Evolutionary conservation across 2,329 filamentous ascomycete genomes (phyloP), one percentile per base, ranked within the genome.

Genomic region (Colletotrichum spinosum): DNA sequence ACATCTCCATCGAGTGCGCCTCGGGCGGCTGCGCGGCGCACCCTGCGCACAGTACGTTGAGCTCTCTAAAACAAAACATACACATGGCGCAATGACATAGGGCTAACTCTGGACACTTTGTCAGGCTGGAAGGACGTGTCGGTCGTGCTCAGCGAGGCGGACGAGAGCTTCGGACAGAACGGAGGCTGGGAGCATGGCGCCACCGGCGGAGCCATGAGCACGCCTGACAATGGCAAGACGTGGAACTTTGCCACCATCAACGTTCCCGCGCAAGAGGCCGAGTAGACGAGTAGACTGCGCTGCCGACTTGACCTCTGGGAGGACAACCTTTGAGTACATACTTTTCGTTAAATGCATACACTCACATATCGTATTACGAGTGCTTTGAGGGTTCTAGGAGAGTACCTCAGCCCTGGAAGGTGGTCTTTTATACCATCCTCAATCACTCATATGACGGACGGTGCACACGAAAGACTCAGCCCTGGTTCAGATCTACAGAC

Each of bases 1-100:
- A 62, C 39, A 51, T 62, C 10, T 57, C 59, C n/a, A 57, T 62
- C 11, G 45, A 57, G 15, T 62, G 59, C 53, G 59, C 59, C 5
- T 51, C 15, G 2, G 59, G 59, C 39, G 34, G 15, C 39, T 62
- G 59, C 53, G 53, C 53, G 13, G 25, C 39, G 4, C 45, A 51
- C 34, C 59, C 59, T 8, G 53, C 53, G 4, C 59, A 62, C 17
- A 62, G 59, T 62, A n/a, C 0, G 59, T 51, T 9, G 2, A 11
- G 7, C 8, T 38, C 4, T 9, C 10, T n/a, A n/a, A n/a, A n/a
- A n/a, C n/a, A n/a, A n/a, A n/a, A 8, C 15, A 3, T 15, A 46
- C 44, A n/a, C 44, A 9, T 5, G n/a, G 11, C 13, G 3, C 3
- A 34, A 38, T 8, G 10, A 3, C 8, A 15, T 1, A 6, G 1